These are phyloP conservation scores for Solanum pinnatisectum DNA, from an alignment of 257 asterid species.

Conservation along the genomic window DNA sequence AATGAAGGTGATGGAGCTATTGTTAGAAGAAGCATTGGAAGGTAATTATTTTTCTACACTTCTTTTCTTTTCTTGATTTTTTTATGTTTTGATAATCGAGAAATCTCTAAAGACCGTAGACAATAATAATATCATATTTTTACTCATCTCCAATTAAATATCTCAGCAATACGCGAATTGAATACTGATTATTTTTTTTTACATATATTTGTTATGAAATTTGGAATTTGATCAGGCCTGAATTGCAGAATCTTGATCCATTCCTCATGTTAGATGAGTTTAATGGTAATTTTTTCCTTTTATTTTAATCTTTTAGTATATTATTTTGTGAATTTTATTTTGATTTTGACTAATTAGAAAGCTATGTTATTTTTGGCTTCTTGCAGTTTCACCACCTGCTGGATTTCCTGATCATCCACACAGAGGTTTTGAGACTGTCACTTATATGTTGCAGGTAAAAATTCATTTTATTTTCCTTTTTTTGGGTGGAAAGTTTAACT, in stretches of 20 bases:
- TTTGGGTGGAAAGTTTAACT: neutral
- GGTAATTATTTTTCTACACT: constrained; percentile 18
- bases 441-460: constrained; percentile 68
- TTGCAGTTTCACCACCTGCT: constrained; percentile 79
- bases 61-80: neutral
- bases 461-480: neutral
- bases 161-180: rapidly evolving
- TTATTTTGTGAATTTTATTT: neutral
- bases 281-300: constrained; percentile 27
- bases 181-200: neutral
- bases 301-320: neutral
- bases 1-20: constrained; percentile 76
- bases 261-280: constrained; percentile 84
- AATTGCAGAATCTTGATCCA: constrained; percentile 78
- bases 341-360: neutral
- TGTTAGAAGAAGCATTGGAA: constrained; percentile 84
- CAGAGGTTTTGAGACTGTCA: constrained; percentile 94
- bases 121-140: rapidly evolving
- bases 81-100: rapidly evolving
- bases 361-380: neutral
- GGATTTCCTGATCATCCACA: constrained; percentile 99
- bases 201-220: neutral
- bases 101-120: rapidly evolving
- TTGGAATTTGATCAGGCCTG: constrained; percentile 44
- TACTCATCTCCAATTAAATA: neutral